Conservation (phyloP, 257 asterid genomes). For the Ocimum tenuiflorum region DNA sequence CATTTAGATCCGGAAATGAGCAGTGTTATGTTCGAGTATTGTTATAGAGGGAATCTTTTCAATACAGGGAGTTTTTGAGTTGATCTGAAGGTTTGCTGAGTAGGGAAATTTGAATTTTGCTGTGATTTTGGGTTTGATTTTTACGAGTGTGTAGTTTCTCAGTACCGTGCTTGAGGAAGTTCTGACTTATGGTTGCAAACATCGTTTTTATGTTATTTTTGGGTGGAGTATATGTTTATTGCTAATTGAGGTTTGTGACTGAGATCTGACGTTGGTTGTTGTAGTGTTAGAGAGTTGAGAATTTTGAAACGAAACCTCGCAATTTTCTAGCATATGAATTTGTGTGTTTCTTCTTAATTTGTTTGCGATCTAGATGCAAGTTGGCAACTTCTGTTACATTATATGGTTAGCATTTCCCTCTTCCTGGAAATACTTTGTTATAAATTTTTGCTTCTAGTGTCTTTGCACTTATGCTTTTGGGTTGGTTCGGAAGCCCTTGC, state of each 20-base stretch:
- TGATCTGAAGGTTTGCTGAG: neutral
- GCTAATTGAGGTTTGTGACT: conserved; percentile 16
- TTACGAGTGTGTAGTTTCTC: neutral
- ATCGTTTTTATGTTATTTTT: conserved; percentile 11
- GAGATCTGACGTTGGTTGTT: conserved; percentile 38
- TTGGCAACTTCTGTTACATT: conserved; percentile 12
- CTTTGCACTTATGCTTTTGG: neutral
- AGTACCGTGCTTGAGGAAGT: neutral
- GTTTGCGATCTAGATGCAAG: conserved; percentile 5
- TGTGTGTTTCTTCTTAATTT: neutral
- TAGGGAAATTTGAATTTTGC: neutral
- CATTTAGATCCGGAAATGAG: conserved; percentile 27
- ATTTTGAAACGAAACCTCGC: neutral
- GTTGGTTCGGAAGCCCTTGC: neutral
- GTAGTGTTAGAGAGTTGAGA: neutral
- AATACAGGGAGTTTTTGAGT: neutral
- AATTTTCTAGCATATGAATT: neutral
- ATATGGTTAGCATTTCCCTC: neutral
- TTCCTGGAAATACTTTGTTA: neutral
- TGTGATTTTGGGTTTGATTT: conserved; percentile 2
- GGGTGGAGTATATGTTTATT: too few species aligned
- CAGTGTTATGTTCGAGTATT: neutral
- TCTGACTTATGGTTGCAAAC: neutral
- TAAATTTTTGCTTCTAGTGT: neutral
- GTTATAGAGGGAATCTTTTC: neutral